These are phyloP conservation scores for Plasmodium blacklocki DNA, from an alignment of 169 alveolate species.

Conservation along the genomic window DNA sequence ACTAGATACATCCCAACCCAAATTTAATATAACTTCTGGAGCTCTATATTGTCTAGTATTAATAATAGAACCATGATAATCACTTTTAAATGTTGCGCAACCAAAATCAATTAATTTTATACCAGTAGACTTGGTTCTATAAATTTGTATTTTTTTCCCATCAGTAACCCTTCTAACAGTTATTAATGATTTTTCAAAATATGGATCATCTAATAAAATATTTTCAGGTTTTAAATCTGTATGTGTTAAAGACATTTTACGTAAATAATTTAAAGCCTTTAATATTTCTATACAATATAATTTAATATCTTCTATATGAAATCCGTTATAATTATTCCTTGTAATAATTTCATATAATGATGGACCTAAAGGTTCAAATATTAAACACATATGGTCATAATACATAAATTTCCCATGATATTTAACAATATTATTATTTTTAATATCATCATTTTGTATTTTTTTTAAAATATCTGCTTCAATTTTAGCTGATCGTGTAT, in stretches of 20 bases:
- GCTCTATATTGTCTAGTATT: slow-evolving; percentile 99
- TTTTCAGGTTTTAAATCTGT: slow-evolving; percentile 99
- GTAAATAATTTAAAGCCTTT: slow-evolving; percentile 93
- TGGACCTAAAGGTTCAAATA: slow-evolving; percentile 96
- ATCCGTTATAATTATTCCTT: slow-evolving; percentile 94
- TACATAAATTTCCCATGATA: slow-evolving; percentile 92
- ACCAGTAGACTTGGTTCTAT: slow-evolving; percentile 89
- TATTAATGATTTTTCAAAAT: slow-evolving; percentile 83
- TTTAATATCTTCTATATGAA: slow-evolving; percentile 92
- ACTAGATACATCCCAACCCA: slow-evolving; percentile 95
- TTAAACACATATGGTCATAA: slow-evolving; percentile 93
- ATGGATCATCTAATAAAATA: slow-evolving; percentile 91
- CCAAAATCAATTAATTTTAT: slow-evolving; percentile 98
- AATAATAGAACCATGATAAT: slow-evolving; percentile 96
- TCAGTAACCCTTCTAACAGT: slow-evolving; percentile 81
- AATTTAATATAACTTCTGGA: slow-evolving; percentile 97
- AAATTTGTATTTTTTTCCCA: slow-evolving; percentile 56
- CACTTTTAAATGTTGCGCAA: slow-evolving; percentile 97
- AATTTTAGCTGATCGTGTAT: slow-evolving; percentile 96
- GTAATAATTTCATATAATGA: slow-evolving; percentile 95
- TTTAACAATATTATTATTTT: slow-evolving; percentile 92
- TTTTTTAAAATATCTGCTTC: slow-evolving; percentile 94
- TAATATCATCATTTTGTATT: slow-evolving; percentile 86
- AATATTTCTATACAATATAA: slow-evolving; percentile 93
- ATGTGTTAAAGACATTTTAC: slow-evolving; percentile 93